Evolutionary conservation across 768 basidiomycete species (phyloP).

Genomic region (Punctularia strigosozonata): DNA sequence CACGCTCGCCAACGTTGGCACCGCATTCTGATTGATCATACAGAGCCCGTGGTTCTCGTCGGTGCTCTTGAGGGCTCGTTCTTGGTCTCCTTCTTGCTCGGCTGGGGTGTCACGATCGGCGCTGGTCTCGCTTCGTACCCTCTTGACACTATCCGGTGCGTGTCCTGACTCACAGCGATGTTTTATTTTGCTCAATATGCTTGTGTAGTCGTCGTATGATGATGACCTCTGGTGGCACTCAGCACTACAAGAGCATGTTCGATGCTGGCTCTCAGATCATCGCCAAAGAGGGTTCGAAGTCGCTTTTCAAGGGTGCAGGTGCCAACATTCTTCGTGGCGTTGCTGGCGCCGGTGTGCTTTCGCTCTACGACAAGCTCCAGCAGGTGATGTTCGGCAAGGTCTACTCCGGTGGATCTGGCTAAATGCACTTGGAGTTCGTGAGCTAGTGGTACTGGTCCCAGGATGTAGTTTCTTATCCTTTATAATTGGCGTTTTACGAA

Average conservation of each 20-base stretch:
- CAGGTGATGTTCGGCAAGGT: slow-evolving; percentile 96
- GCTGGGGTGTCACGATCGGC: slow-evolving; percentile 99
- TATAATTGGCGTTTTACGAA: too few relatives aligned
- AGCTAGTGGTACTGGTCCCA: slow-evolving; percentile 11
- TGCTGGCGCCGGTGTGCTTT: slow-evolving; percentile 98
- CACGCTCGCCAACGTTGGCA: not conserved
- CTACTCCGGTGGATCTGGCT: slow-evolving; percentile 80
- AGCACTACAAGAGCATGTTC: slow-evolving; percentile 99
- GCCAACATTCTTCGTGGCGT: slow-evolving; percentile 91
- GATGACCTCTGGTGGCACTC: slow-evolving; percentile 96
- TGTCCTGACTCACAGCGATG: slow-evolving; percentile 4
- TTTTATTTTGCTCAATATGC: slow-evolving; percentile 13
- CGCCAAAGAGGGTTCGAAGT: slow-evolving; percentile 90
- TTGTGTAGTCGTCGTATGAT: slow-evolving; percentile 95
- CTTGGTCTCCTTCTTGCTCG: slow-evolving; percentile 92
- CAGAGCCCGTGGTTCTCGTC: slow-evolving; percentile 95
- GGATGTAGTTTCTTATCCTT: too few relatives aligned
- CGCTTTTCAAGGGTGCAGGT: slow-evolving; percentile 99
- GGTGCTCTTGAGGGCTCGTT: slow-evolving; percentile 93
- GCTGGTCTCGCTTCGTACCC: slow-evolving; percentile 98
- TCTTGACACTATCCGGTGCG: slow-evolving; percentile 81
- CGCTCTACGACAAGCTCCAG: slow-evolving; percentile 98
- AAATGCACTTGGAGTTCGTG: slow-evolving; percentile 15
- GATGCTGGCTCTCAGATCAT: slow-evolving; percentile 92
- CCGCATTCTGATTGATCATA: not conserved